Evolutionary conservation across 352 stramenopile genomes (phyloP), one percentile per base, ranked within the genome.

Genomic region (Phytopythium oedochilum): DNA sequence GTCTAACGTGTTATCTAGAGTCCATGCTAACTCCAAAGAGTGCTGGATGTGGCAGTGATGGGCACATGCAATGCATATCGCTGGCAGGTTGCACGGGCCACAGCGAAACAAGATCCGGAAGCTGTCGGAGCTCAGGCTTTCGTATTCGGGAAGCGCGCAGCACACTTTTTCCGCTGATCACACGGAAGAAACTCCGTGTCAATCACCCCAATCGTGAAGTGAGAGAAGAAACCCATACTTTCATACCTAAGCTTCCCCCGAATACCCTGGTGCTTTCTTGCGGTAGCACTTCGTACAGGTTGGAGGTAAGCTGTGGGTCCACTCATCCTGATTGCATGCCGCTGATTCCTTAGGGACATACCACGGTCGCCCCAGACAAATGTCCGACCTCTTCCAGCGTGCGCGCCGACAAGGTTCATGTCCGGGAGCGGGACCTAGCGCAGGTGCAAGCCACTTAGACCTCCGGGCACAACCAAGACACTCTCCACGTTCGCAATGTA

Each of bases 361-460:
- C 78, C 77, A 79, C 78, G 66, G 61, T 92, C 82, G 3, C 82
- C 82, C 80, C 83, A 91, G 2, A 86, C 77, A 64, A 89, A 93
- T 0, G 81, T 92, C 35, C 78, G 72, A 10, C 71, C 80, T 57
- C 77, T 70, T 31, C 81, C 81, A 35, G 83, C 81, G 20, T 62
- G 61, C 1, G 73, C 75, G 31, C 73, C 79, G 22, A 90, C 63
- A 22, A 93, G 53, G 18, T 77, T 70, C 17, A 90, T 65, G 15
- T 68, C 62, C 2, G 70, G 64, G 2, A 89, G 40, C 14, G 72
- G 55, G 26, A 89, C 72, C 79, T 90, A 31, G 3, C 14, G 40
- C 35, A 15, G 6, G 26, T 20, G 14, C 4, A 32, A 9, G 42
- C 9, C 7, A 4, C 22, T 23, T 28, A 31, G 7, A 54, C 22